phyloP scores from a whole-genome alignment of 176 grass and related monocot genomes.

The Olyra latifolia region DNA sequence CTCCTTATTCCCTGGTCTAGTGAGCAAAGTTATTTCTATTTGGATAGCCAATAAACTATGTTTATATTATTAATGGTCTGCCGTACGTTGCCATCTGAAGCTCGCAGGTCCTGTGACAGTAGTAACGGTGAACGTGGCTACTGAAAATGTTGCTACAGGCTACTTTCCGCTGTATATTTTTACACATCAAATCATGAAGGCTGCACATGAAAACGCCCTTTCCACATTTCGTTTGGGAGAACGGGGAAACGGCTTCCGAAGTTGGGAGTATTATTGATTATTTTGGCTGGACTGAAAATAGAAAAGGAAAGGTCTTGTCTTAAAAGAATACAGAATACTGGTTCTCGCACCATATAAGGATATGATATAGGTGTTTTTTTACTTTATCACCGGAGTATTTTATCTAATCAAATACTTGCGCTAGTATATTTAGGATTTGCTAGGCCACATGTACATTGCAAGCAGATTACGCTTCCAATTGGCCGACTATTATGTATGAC shows the following conservation, averaged over 20 bases:
- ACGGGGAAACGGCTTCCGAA: not conserved
- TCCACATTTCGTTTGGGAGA: not conserved
- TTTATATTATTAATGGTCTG: not conserved
- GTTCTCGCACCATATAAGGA: too few relatives aligned
- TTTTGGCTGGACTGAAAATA: not conserved
- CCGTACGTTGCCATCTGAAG: not conserved
- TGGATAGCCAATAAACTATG: not conserved
- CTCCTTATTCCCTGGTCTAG: not conserved
- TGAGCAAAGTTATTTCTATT: not conserved
- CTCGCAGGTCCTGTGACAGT: not conserved
- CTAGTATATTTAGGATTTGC: not conserved
- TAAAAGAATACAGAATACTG: too few relatives aligned
- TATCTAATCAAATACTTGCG: not conserved
- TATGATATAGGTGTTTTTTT: too few relatives aligned
- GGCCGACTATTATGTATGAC: not conserved
- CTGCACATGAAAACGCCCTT: not conserved
- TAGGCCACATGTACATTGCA: not conserved
- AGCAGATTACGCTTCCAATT: not conserved
- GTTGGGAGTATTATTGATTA: not conserved
- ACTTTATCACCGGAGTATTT: not conserved
- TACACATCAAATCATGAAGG: not conserved
- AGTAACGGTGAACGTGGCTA: not conserved
- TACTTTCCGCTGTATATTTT: not conserved
- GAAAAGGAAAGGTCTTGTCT: not conserved
- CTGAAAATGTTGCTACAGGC: not conserved